Evolutionary conservation across 139 green algal species (phyloP).

Genomic region (Volvox africanus): DNA sequence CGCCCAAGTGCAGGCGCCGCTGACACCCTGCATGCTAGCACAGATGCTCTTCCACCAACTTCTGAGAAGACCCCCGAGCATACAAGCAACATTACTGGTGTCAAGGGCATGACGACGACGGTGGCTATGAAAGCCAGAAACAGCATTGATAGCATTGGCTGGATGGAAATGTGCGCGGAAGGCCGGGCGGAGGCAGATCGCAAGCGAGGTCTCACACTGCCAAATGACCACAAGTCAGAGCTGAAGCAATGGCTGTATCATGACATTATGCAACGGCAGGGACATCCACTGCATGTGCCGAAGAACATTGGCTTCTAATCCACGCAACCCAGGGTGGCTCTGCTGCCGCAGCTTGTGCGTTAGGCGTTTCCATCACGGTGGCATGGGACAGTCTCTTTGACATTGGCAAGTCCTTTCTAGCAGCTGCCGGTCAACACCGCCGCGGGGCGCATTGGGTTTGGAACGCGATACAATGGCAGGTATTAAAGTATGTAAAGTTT

Average conservation of each 20-base stretch:
- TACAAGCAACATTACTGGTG: neutral
- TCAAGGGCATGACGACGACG: neutral
- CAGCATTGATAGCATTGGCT: neutral
- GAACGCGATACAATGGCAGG: too few relatives aligned
- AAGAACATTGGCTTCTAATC: neutral
- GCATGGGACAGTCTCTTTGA: too few relatives aligned
- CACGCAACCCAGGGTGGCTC: neutral
- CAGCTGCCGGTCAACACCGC: too few relatives aligned
- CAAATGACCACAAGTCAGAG: neutral
- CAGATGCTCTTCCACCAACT: neutral
- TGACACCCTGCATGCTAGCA: neutral
- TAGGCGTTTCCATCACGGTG: too few relatives aligned
- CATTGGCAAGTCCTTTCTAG: too few relatives aligned
- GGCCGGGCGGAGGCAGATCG: conserved; percentile 11
- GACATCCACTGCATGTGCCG: neutral
- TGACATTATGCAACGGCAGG: neutral
- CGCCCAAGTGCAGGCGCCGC: too few relatives aligned
- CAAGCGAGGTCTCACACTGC: neutral
- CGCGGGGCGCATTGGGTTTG: too few relatives aligned
- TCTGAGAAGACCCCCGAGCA: neutral
- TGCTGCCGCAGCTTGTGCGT: too few relatives aligned
- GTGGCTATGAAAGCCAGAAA: neutral
- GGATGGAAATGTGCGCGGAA: conserved; percentile 2
- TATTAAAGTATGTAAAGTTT: too few relatives aligned
- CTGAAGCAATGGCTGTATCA: conserved; percentile 19